Conservation (phyloP, 2,329 filamentous ascomycete genomes). For the Trichophyton rubrum region DNA sequence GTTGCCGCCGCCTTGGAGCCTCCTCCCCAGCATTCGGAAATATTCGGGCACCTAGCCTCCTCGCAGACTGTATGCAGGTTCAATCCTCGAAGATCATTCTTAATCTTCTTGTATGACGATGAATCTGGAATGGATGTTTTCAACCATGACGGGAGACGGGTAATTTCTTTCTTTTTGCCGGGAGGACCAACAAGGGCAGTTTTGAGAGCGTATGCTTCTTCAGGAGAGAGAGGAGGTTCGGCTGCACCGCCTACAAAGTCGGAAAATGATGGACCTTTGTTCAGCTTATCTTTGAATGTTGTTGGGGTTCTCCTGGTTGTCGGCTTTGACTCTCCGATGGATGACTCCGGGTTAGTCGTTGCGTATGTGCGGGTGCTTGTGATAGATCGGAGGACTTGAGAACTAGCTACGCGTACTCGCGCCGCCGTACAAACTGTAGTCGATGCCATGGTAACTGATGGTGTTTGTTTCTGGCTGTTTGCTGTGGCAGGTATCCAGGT, state of each 20-base stretch:
- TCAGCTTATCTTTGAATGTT: conserved; percentile 50
- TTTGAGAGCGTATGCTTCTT: conserved; percentile 48
- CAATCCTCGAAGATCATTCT: conserved; percentile 78
- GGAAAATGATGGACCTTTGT: conserved; percentile 50
- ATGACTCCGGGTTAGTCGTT: conserved; percentile 23
- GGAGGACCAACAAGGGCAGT: conserved; percentile 49
- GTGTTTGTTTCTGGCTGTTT: neutral
- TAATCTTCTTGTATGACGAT: conserved; percentile 87
- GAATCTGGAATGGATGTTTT: conserved; percentile 87
- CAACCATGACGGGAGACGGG: conserved; percentile 79
- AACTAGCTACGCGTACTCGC: neutral
- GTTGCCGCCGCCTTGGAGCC: conserved; percentile 78
- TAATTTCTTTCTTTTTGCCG: conserved; percentile 53
- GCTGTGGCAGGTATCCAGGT: neutral
- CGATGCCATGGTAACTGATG: neutral
- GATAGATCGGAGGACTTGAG: neutral
- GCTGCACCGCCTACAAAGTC: conserved; percentile 46
- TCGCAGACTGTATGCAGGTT: conserved; percentile 94
- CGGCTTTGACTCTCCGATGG: conserved; percentile 22
- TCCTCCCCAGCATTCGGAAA: conserved; percentile 95
- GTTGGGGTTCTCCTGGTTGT: conserved; percentile 36
- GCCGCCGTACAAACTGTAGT: neutral
- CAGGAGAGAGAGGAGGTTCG: conserved; percentile 31
- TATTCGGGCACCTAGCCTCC: conserved; percentile 93
- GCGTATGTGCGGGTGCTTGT: conserved; percentile 24